These are phyloP conservation scores for Neurospora hispaniola DNA, from an alignment of 495 filamentous ascomycete species.

Conservation along the genomic window DNA sequence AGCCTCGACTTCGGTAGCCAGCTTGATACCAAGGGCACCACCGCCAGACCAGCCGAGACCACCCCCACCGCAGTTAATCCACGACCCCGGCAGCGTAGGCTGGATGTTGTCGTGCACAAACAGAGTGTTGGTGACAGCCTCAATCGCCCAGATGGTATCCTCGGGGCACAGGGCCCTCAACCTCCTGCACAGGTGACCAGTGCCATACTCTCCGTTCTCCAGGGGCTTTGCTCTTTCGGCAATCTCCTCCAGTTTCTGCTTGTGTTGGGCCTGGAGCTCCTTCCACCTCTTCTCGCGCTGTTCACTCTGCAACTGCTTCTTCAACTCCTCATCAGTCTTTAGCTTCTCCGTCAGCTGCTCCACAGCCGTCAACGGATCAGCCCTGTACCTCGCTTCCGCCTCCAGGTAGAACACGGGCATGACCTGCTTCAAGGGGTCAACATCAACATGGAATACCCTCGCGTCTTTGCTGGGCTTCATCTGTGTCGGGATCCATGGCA, in stretches of 20 bases:
- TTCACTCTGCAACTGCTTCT: slow-evolving; percentile 36
- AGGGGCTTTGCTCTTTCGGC: slow-evolving; percentile 43
- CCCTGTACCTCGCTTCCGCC: slow-evolving; percentile 64
- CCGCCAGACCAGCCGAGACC: slow-evolving; percentile 95
- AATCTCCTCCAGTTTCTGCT: slow-evolving; percentile 48
- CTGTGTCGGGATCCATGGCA: slow-evolving; percentile 54
- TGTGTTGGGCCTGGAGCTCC: slow-evolving; percentile 48
- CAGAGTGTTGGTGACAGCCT: slow-evolving; percentile 75
- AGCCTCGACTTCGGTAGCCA: slow-evolving; percentile 59
- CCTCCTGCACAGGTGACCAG: slow-evolving; percentile 55
- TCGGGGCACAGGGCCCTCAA: slow-evolving; percentile 55
- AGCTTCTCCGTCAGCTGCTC: slow-evolving; percentile 56
- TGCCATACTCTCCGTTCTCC: slow-evolving; percentile 55
- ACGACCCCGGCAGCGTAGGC: slow-evolving; percentile 64
- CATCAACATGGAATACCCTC: slow-evolving; percentile 72
- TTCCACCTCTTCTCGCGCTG: slow-evolving; percentile 42
- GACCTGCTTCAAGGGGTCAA: slow-evolving; percentile 78
- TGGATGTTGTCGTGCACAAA: slow-evolving; percentile 76
- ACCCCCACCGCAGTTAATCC: slow-evolving; percentile 91
- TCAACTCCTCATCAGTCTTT: slow-evolving; percentile 33
- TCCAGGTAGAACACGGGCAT: slow-evolving; percentile 77
- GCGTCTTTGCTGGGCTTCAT: slow-evolving; percentile 49
- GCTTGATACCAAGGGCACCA: slow-evolving; percentile 75
- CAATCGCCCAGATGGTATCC: slow-evolving; percentile 77
- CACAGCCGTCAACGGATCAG: slow-evolving; percentile 59